Evolutionary conservation across 169 alveolate species (phyloP).

Genomic region (Perkinsus olseni): DNA sequence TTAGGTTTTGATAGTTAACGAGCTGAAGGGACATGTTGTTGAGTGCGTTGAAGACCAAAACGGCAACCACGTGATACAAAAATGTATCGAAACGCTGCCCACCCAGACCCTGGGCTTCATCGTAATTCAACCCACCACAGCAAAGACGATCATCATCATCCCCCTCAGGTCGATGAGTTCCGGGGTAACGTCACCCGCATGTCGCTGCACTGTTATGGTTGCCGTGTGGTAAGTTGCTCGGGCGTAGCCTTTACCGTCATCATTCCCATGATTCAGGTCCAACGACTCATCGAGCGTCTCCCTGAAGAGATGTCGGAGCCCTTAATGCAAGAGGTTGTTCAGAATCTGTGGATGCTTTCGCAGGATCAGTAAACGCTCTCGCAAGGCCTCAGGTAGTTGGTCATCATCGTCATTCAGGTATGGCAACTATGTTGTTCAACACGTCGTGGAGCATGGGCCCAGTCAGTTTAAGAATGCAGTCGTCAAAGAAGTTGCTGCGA

Average conservation of each 20-base stretch:
- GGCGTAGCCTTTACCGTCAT: not conserved
- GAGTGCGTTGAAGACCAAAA: conserved; percentile 53
- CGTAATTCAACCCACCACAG: conserved; percentile 31
- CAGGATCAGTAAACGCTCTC: not conserved
- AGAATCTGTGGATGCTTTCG: conserved; percentile 1
- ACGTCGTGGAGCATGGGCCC: not conserved
- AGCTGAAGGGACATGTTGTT: conserved; percentile 38
- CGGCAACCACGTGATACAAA: conserved; percentile 52
- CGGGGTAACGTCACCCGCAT: not conserved
- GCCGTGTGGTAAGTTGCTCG: not conserved
- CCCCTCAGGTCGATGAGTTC: not conserved
- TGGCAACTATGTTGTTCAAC: conserved; percentile 24
- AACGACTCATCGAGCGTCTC: not conserved
- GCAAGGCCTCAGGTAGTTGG: not conserved
- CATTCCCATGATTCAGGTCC: not conserved
- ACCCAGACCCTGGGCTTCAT: conserved; percentile 37
- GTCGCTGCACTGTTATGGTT: not conserved
- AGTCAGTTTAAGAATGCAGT: not conserved
- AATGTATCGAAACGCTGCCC: conserved; percentile 47
- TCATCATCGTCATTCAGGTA: not conserved
- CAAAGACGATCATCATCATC: not conserved
- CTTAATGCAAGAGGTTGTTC: not conserved
- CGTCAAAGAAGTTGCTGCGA: not conserved
- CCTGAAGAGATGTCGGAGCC: not conserved
- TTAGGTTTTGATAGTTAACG: conserved; percentile 29